Evolutionary conservation across 345 rosid species (phyloP), one percentile per base, ranked within the genome.

Genomic region (Camelina laxa): DNA sequence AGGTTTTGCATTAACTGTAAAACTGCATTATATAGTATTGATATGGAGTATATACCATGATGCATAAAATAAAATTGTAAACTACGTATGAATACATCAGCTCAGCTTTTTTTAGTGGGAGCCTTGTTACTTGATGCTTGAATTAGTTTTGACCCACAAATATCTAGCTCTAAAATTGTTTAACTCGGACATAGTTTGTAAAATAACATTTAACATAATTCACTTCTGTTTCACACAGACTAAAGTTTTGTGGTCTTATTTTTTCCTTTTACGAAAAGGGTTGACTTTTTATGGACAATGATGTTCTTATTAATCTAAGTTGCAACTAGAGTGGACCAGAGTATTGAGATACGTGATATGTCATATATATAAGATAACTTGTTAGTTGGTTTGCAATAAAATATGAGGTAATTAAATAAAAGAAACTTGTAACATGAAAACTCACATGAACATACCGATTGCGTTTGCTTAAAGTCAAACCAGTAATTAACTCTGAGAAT

Each of bases 261-360:
- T 27, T 27, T 27, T 14, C 15, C 5, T 5, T 38, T 9, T 30
- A 58, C 15, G 44, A 45, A 69, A 70, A 60, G 60, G 36, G 67
- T 7, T 70, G 75, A 70, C 74, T 59, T 70, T 58, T 27, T 59
- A 47, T 33, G 6, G 66, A 70, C 45, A 59, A 47, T 60, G 75
- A 35, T 60, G 36, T 47, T 60, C 55, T 45, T 33, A 20, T 48
- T 59, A 35, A 21, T 59, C 47, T 47, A 30, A 44, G 35, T 27
- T 9, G 44, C 30, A 45, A 27, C 30, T 17, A 42, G 57, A 9
- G 45, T 44, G 6, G 65, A 69, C 74, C 48, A 47, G 59, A 19
- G 24, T 58, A 62, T 13, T 35, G 12, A 41, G 19, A 61, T 31
- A 5, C 74, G 45, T 58, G 66, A 70, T 59, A 45, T 35, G 73